Conservation (phyloP, 2,329 filamentous ascomycete species). For the Huntiella omanensis region DNA sequence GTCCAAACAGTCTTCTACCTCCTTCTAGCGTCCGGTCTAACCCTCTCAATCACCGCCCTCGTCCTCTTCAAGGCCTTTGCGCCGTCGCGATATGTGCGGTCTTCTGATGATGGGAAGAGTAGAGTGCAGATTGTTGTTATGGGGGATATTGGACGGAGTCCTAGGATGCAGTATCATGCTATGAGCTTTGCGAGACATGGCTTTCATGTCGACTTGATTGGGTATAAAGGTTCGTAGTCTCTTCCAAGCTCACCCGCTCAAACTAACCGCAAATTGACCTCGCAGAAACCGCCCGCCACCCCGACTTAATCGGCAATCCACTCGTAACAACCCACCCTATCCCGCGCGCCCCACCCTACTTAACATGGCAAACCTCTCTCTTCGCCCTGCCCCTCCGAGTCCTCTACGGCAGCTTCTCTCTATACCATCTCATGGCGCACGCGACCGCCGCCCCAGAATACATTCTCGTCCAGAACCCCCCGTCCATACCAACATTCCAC, state of each 20-base stretch:
- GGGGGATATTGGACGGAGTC: conserved; percentile 86
- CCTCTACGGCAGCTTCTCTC: conserved; percentile 29
- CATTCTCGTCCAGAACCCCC: conserved; percentile 89
- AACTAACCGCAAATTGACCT: neutral
- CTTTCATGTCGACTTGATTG: conserved; percentile 64
- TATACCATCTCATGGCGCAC: conserved; percentile 59
- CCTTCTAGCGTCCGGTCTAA: conserved; percentile 1
- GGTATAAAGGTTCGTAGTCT: conserved; percentile 50
- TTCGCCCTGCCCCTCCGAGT: conserved; percentile 11
- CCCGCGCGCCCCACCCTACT: conserved; percentile 41
- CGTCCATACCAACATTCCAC: conserved; percentile 77
- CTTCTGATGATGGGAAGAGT: conserved; percentile 21
- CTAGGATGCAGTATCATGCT: conserved; percentile 97
- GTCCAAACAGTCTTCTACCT: conserved; percentile 10
- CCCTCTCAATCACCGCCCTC: conserved; percentile 4
- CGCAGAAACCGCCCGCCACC: conserved; percentile 60
- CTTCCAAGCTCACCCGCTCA: neutral
- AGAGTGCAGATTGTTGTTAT: conserved; percentile 70
- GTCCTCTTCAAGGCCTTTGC: conserved; percentile 14
- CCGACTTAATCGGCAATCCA: conserved; percentile 50
- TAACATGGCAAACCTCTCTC: conserved; percentile 31
- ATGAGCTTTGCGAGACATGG: conserved; percentile 75
- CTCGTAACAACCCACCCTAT: conserved; percentile 56
- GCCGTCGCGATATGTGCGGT: conserved; percentile 20
- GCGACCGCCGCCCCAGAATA: conserved; percentile 54